Evolutionary conservation across 2,329 filamentous ascomycete genomes (phyloP).

Genomic region (Cyphellophora attinorum): DNA sequence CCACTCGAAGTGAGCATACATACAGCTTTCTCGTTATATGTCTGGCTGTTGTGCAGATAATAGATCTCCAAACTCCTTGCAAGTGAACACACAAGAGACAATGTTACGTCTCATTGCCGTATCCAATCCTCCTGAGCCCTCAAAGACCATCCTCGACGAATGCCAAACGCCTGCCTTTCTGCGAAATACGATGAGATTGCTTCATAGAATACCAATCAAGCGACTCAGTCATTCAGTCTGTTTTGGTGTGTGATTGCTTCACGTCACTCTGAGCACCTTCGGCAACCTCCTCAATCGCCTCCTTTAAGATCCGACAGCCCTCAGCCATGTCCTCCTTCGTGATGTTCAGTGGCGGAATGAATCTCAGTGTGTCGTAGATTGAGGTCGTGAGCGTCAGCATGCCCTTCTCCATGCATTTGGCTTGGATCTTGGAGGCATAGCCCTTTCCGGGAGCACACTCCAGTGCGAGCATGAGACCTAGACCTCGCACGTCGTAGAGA

Average conservation of each 20-base stretch:
- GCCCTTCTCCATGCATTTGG: conserved; percentile 28
- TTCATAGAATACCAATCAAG: neutral
- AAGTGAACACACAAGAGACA: no score
- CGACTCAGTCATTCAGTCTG: no score
- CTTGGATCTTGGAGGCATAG: conserved; percentile 27
- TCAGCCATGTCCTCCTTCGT: conserved; percentile 28
- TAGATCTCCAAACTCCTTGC: no score
- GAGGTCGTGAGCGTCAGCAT: conserved; percentile 30
- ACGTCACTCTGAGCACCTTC: conserved; percentile 15
- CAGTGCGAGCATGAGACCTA: conserved; percentile 29
- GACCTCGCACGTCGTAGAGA: conserved; percentile 28
- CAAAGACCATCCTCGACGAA: no score
- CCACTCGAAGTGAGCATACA: no score
- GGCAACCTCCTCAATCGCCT: conserved; percentile 28
- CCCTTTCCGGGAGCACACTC: conserved; percentile 27
- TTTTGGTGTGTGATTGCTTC: no score
- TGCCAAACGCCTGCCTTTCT: no score
- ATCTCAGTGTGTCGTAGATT: conserved; percentile 30
- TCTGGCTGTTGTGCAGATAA: no score
- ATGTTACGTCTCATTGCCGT: no score
- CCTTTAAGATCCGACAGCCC: conserved; percentile 25
- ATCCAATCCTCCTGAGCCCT: no score
- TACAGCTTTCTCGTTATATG: no score
- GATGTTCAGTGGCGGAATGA: conserved; percentile 31
- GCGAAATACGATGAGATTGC: neutral